Base-by-base conservation (phyloP, 2,329 filamentous ascomycete genomes). In the Metarhizium sp. region DNA sequence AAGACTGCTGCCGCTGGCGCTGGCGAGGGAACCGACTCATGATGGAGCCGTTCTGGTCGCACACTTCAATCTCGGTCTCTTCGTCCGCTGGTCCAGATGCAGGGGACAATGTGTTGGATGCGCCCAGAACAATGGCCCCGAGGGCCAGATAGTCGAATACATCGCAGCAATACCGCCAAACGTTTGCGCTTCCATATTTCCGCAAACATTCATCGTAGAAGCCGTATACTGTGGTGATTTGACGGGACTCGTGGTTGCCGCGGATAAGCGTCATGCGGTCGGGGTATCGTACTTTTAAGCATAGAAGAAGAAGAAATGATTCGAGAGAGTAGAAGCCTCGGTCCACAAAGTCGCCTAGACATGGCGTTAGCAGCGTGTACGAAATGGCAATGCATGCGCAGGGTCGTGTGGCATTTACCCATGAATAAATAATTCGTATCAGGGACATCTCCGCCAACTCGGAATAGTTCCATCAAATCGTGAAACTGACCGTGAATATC, bases 351-450 rank as follows among this genome's bases (percentile, higher is more conserved):
- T 99, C 92, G 69, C 92, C 87, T 90, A 60, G 7, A 34, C 13
- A 38, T 32, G 3, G 20, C 4, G 25, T 34, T 57, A 29, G 42
- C n/a, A 34, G 25, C 13, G 13, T 20, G 42, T 42, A 38, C 20
- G 29, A 30, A 46, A n/a, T 50, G 16, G 6, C 16, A 11, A 7
- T 8, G 42, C 6, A 16, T 16, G 2, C 42, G 6, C 16, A 11
- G 42, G 45, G 25, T 30, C 45, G 13, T 34, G 32, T 34, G 32
- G 42, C 42, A 4, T 18, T 30, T 77, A 89, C 87, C 92, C 90
- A 96, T 96, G 74, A 96, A 96, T 3, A 96, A 82, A 71, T 96
- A 96, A 68, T 95, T 96, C 36, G 92, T 96, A 67, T 96, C 92
- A 45, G 92, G 92, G 4, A 95, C 90, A 69, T 96, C 90, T 60